Evolutionary conservation across 352 stramenopile genomes (phyloP).

Genomic region (Phytophthora pluvialis): DNA sequence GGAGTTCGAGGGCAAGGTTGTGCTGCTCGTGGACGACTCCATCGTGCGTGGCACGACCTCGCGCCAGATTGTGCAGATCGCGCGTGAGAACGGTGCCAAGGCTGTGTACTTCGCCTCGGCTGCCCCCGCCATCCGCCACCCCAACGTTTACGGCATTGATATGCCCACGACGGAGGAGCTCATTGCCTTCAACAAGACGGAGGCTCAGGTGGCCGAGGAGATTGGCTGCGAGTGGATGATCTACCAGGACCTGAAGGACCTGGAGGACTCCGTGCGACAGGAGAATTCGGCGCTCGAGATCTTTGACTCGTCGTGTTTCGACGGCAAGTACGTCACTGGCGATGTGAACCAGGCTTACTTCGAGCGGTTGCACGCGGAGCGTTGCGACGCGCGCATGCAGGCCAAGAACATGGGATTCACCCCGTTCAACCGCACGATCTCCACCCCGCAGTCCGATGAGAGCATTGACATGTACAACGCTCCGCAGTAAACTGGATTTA

Average conservation of each 20-base stretch:
- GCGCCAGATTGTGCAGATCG: constrained; percentile 98
- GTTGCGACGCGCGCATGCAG: constrained; percentile 84
- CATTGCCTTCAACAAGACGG: constrained; percentile 95
- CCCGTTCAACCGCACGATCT: constrained; percentile 80
- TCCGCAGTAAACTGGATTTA: constrained; percentile 59
- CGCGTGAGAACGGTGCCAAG: constrained; percentile 96
- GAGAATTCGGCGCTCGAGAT: constrained; percentile 70
- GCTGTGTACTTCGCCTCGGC: constrained; percentile 97
- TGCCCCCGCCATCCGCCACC: constrained; percentile 97
- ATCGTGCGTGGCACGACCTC: constrained; percentile 99
- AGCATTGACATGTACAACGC: constrained; percentile 92
- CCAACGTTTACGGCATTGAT: constrained; percentile 99
- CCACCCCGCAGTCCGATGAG: constrained; percentile 79
- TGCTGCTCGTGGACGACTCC: constrained; percentile 99
- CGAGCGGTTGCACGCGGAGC: constrained; percentile 76
- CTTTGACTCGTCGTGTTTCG: constrained; percentile 98
- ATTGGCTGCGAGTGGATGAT: constrained; percentile 97
- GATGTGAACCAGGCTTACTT: constrained; percentile 91
- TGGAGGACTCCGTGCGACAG: constrained; percentile 88
- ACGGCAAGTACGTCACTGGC: constrained; percentile 96
- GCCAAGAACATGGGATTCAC: constrained; percentile 86
- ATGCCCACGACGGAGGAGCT: constrained; percentile 98
- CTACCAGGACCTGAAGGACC: constrained; percentile 92
- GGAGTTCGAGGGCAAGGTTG: constrained; percentile 94
- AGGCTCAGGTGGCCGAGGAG: constrained; percentile 94